These are phyloP conservation scores for Apiotrichum porosum DNA, from an alignment of 1,284 basidiomycete species.

Conservation along the genomic window DNA sequence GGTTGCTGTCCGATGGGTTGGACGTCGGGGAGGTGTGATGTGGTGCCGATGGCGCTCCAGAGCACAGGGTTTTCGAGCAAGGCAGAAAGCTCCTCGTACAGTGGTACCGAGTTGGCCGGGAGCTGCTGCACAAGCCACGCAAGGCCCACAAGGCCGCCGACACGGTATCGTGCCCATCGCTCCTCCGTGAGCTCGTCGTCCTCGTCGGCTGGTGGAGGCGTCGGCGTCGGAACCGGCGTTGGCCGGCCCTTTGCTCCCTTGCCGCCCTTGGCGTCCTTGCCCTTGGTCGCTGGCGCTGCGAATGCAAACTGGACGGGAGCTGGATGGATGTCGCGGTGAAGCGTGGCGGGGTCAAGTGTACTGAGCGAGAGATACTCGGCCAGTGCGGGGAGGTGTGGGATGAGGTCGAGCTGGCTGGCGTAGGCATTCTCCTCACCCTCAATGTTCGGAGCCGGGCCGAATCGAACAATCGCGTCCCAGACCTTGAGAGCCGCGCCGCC, in stretches of 20 bases:
- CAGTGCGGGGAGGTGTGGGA: constrained; percentile 38
- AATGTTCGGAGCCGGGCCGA: constrained; percentile 2
- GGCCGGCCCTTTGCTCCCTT: constrained; percentile 13
- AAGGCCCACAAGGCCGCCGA: constrained; percentile 66
- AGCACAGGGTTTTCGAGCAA: constrained; percentile 35
- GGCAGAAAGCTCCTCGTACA: constrained; percentile 20
- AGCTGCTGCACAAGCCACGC: constrained; percentile 52
- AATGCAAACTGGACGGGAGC: constrained; percentile 37
- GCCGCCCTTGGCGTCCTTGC: constrained; percentile 15
- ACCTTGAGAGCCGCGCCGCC: constrained; percentile 32
- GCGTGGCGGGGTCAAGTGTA: constrained; percentile 61
- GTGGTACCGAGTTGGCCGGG: constrained; percentile 11
- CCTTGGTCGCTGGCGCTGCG: constrained; percentile 11
- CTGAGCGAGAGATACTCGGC: constrained; percentile 49
- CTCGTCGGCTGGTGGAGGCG: constrained; percentile 22
- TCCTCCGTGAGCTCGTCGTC: constrained; percentile 54
- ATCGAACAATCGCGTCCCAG: constrained; percentile 34
- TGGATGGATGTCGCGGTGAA: constrained; percentile 68
- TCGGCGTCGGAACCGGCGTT: constrained; percentile 6
- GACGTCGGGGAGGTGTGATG: constrained; percentile 5
- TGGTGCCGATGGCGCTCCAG: constrained; percentile 33
- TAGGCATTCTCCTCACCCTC: constrained; percentile 4
- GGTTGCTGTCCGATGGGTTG: constrained; percentile 27
- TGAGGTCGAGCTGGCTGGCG: constrained; percentile 44
- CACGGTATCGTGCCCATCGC: constrained; percentile 63